Evolutionary conservation across 139 green algal genomes (phyloP), one percentile per base, ranked within the genome.

Genomic region (Picochlorum sp.): DNA sequence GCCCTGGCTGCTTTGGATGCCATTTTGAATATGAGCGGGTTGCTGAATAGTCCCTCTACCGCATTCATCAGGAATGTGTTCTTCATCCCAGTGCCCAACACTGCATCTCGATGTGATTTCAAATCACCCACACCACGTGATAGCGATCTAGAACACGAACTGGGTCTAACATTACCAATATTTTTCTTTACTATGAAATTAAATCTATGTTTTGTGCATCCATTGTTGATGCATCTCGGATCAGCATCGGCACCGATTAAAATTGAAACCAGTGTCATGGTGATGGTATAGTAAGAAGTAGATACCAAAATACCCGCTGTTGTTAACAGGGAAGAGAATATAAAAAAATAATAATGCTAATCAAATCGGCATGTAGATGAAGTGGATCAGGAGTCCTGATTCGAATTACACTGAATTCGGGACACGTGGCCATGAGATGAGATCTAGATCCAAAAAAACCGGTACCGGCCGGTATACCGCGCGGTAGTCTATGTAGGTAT

Each of bases 41-140:
- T 78, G 6, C 51, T 72, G 60, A 90, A 86, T 4, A 89, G 64
- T 3, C 66, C 63, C 32, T 86, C 75, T n/a, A 88, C 80, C 0
- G 66, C 54, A 1, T n/a, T 33, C 26, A 78, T 64, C 4, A 88
- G 57, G 50, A 84, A 45, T 24, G 47, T 33, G 40, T 63, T 63
- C 36, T 43, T 43, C 36, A 43, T 43, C n/a, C n/a, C n/a, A n/a
- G n/a, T n/a, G 36, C 36, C 24, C 25, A 43, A 43, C 14, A 43
- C 36, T 43, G 36, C 36, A 14, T 43, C 36, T 14, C n/a, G n/a
- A n/a, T 43, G 36, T 14, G 36, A 43, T 43, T 43, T 43, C 36
- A 43, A 43, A 43, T 14, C 13, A 2, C 16, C 36, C 14, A 12
- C 36, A 20, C 13, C 36, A 43, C 36, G 16, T 20, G 14, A 43